Evolutionary conservation across 1,139 yeast genomes (phyloP).

Genomic region (Suhomyces chickasaworum): DNA sequence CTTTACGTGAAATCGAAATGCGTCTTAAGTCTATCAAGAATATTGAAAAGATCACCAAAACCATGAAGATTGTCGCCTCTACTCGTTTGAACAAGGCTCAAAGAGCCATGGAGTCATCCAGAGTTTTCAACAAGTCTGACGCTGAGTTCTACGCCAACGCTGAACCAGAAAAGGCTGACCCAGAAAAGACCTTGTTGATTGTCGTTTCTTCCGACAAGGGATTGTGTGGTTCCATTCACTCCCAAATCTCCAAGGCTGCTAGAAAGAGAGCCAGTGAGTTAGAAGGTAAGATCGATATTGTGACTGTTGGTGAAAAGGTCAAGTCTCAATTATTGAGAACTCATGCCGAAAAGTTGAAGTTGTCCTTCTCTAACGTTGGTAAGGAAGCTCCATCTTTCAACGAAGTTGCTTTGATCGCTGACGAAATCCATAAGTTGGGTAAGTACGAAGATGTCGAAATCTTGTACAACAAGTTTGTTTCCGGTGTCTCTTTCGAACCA

Average conservation of each 20-base stretch:
- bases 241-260: conserved; percentile 89
- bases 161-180: conserved; percentile 64
- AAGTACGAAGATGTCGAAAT: conserved; percentile 78
- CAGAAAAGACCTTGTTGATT: conserved; percentile 68
- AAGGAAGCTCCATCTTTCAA: conserved; percentile 93
- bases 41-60: conserved; percentile 98
- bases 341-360: conserved; percentile 64
- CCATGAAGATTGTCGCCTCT: conserved; percentile 99
- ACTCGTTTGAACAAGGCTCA: conserved; percentile 96
- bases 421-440: conserved; percentile 71
- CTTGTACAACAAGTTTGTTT: conserved; percentile 81
- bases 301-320: conserved; percentile 92
- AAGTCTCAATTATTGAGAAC: conserved; percentile 88
- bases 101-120: conserved; percentile 88
- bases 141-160: conserved; percentile 77
- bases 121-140: conserved; percentile 82
- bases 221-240: conserved; percentile 96
- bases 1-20: conserved; percentile 96
- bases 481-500: conserved; percentile 92
- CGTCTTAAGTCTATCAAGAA: conserved; percentile 98
- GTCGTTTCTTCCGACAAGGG: conserved; percentile 98
- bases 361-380: conserved; percentile 88
- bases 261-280: conserved; percentile 63
- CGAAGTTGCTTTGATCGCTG: conserved; percentile 88
- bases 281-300: conserved; percentile 73